Evolutionary conservation across 2,329 filamentous ascomycete species (phyloP), one percentile per base, ranked within the genome.

Genomic region (Pestalotiopsis sp.): DNA sequence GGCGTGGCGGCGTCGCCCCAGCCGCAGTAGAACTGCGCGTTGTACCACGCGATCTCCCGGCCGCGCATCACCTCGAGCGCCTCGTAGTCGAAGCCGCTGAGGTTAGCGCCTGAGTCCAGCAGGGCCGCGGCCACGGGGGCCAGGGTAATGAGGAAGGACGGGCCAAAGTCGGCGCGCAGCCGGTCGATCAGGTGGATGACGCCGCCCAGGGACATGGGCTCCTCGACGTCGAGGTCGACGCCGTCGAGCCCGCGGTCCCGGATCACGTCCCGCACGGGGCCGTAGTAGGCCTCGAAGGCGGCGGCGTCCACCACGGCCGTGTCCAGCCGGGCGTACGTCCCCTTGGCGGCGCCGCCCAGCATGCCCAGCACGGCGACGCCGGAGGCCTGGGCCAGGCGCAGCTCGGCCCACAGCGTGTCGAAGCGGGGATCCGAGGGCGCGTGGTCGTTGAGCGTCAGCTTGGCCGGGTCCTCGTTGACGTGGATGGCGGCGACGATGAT

Each of bases 21-120:
- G 1, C 92, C 92, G 75, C 92, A 94, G 82, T 96, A 95, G 78
- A 95, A 95, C 75, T 95, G 93, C 13, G 91, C 85, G 74, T 95
- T 95, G 77, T 95, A 95, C 92, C 92, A 96, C 1, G 86, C 86
- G 25, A 95, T 91, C 70, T 91, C 85, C 17, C 78, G 76, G 0
- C 90, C 90, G 25, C 89, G 83, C 79, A 86, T 83, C 36, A 85
- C 85, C 77, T 95, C 92, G 5, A 95, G 83, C 49, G 89, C 85
- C 38, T 89, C 85, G 78, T 96, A 95, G 73, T 89, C 87, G 77
- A 95, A 95, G 0, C 93, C 93, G 61, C 89, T 92, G 1, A 96
- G 83, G 77, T 92, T 91, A 67, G 87, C 84, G 67, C 87, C 83
- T n/a, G 83, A 78, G 12, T 86, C 81, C 69, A 93, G 81, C 52